Evolutionary conservation across 805 yeast genomes (phyloP), one percentile per base, ranked within the genome.

Genomic region (Barnettozyma sp.): DNA sequence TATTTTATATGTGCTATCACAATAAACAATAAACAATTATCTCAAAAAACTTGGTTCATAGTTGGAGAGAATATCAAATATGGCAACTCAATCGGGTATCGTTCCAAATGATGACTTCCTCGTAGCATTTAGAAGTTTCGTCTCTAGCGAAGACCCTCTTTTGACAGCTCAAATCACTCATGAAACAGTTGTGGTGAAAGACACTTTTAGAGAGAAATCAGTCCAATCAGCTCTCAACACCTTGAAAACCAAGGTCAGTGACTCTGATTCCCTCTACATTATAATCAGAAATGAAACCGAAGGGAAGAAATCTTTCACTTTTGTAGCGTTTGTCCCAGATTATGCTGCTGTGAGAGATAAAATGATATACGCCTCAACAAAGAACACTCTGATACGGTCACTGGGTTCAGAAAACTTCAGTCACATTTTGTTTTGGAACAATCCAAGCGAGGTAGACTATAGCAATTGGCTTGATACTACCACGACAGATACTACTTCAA

Each of bases 361-460:
- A 57, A 92, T 92, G 97, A 66, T 92, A 33, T 92, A 88, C 56
- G 97, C 97, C 5, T 84, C 96, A 3, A 78, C 94, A 9, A 85
- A 85, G 42, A 81, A 76, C 55, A 76, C 92, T 2, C 59, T 92
- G 24, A 61, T 83, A 38, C 75, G 82, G 46, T 79, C 81, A 43
- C 65, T 90, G 26, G 96, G 96, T 7, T 70, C 65, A 1, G 63
- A 62, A 33, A 46, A 55, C 23, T 59, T 63, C 33, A 52, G 50
- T n/a, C 50, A 60, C 28, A 58, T 54, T 19, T 30, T 58, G 8
- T 50, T 65, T 35, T 41, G 58, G 31, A 62, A 65, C 20, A 57
- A 54, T 12, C 34, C 55, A 5, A 49, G 47, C 7, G 70, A 66
- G 33, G 40, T 64, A 29, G 60, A 73, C 20, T 52, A 55, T n/a